phyloP scores from a whole-genome alignment of 257 asterid genomes.

The Verbena officinalis region DNA sequence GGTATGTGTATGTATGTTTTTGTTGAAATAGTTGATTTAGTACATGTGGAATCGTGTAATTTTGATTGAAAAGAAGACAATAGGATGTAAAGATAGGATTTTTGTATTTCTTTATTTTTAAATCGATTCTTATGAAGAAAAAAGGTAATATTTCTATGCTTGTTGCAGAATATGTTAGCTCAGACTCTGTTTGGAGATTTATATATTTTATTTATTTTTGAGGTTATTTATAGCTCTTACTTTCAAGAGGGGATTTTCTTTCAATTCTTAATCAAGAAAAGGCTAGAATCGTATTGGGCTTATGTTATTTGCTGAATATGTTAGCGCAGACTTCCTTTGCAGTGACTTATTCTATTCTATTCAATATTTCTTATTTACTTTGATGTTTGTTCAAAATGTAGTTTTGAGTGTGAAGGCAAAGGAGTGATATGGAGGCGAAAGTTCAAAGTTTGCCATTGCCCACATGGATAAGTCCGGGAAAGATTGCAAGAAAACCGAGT shows the following conservation, averaged over 20 bases:
- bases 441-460: slow-evolving; percentile 51
- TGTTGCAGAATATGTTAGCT: slow-evolving; percentile 23
- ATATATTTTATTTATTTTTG: too few relatives aligned
- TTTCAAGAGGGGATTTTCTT: too few relatives aligned
- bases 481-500: slow-evolving; percentile 39
- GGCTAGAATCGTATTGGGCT: background rate
- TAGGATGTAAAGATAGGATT: slow-evolving; percentile 12
- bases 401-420: slow-evolving; percentile 4
- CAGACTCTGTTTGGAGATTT: background rate
- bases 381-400: slow-evolving; percentile 14
- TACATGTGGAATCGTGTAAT: background rate
- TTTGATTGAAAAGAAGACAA: slow-evolving; percentile 8
- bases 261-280: too few relatives aligned
- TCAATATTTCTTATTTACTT: background rate
- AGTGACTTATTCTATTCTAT: background rate
- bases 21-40: background rate
- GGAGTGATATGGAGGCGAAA: slow-evolving; percentile 59
- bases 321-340: background rate
- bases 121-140: background rate
- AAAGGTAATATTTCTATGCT: background rate
- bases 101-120: background rate
- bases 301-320: slow-evolving; percentile 22
- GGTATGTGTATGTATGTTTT: background rate
- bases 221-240: too few relatives aligned
- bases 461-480: slow-evolving; percentile 41